phyloP scores from a whole-genome alignment of 1,284 basidiomycete genomes.

The Amylostereum chailletii region DNA sequence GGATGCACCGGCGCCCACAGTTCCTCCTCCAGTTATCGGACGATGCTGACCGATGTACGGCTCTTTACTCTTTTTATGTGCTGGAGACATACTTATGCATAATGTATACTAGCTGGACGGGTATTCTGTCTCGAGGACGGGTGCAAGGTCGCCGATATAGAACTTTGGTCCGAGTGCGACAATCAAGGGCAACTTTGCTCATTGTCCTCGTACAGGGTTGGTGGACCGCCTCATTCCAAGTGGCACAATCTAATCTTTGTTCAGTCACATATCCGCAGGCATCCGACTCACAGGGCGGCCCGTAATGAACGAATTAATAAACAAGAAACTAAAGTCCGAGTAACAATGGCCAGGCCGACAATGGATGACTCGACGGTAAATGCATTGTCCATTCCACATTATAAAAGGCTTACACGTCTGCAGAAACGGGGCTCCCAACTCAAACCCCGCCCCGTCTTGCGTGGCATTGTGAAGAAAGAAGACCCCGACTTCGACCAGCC shows the following conservation, averaged over 20 bases:
- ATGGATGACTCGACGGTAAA: not conserved
- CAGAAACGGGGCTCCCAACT: not conserved
- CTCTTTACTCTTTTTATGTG: conserved; percentile 2
- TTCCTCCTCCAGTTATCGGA: not conserved
- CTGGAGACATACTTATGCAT: conserved; percentile 7
- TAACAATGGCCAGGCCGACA: not conserved
- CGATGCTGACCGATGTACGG: not conserved
- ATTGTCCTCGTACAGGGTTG: conserved; percentile 34
- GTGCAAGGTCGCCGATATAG: conserved; percentile 26
- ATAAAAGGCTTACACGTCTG: not conserved
- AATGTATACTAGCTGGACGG: conserved; percentile 29
- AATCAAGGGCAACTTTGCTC: conserved; percentile 24
- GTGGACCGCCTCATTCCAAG: conserved; percentile 8
- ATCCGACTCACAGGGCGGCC: not conserved
- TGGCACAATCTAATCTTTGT: not conserved
- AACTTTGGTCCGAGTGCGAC: conserved; percentile 19
- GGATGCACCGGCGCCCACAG: not conserved
- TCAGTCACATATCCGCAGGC: not conserved
- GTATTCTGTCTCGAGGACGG: conserved; percentile 35
- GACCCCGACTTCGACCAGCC: not conserved
- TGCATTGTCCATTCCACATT: not conserved
- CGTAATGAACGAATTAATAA: not conserved
- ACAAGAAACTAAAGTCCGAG: not conserved
- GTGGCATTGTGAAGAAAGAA: not conserved
- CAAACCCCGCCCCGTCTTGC: not conserved